phyloP scores from a whole-genome alignment of 257 asterid species.

The Scutellaria minor region DNA sequence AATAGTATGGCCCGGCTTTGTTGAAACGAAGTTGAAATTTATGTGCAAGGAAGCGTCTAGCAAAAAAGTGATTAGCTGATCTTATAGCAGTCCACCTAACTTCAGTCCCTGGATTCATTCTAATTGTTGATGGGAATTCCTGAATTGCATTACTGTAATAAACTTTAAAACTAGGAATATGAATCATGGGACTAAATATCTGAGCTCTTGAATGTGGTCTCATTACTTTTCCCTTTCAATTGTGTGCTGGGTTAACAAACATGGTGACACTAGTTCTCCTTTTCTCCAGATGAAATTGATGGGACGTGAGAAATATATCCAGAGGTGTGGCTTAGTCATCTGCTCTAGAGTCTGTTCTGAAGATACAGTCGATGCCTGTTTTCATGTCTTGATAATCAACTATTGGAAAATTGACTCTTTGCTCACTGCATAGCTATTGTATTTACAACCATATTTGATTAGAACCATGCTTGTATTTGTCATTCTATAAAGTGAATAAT shows the following conservation, averaged over 20 bases:
- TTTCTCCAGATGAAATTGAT: slow-evolving; percentile 90
- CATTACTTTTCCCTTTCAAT: slow-evolving; percentile 31
- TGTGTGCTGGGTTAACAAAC: slow-evolving; percentile 48
- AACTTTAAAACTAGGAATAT: slow-evolving; percentile 21
- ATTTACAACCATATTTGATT: not conserved
- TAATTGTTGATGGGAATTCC: slow-evolving; percentile 1
- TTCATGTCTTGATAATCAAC: slow-evolving; percentile 29
- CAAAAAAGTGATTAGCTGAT: slow-evolving; percentile 1
- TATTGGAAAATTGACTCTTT: not conserved
- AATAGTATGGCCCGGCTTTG: not conserved
- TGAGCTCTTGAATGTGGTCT: slow-evolving; percentile 35
- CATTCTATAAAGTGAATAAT: too few relatives aligned
- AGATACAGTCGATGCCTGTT: slow-evolving; percentile 37
- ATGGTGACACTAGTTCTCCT: slow-evolving; percentile 75
- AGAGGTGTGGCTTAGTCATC: slow-evolving; percentile 65
- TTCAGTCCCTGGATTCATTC: slow-evolving; percentile 29
- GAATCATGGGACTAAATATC: not conserved
- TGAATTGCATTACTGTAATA: not conserved
- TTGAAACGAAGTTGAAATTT: not conserved
- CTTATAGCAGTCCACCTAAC: not conserved
- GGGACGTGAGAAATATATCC: slow-evolving; percentile 79
- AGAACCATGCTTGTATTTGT: slow-evolving; percentile 3
- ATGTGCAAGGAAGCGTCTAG: slow-evolving; percentile 6
- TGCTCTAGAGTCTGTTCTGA: slow-evolving; percentile 55
- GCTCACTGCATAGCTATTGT: slow-evolving; percentile 23